phyloP scores from a whole-genome alignment of 495 filamentous ascomycete species.

The Entonaema liquescens region DNA sequence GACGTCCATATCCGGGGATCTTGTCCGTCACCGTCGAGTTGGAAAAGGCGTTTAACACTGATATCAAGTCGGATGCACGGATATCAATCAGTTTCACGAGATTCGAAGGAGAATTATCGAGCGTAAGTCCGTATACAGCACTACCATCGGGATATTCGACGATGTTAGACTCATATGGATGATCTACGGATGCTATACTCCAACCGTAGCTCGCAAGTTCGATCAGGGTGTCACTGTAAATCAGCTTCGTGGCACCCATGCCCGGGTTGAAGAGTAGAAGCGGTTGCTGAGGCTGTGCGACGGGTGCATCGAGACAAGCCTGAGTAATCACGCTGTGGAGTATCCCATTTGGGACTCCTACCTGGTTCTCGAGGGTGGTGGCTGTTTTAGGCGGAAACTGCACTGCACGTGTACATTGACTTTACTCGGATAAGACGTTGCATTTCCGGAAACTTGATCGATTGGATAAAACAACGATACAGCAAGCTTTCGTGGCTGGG shows the following conservation, averaged over 20 bases:
- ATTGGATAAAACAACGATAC: constrained; percentile 1
- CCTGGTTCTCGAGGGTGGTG: no score
- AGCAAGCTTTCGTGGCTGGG: constrained; percentile 46
- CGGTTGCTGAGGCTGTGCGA: constrained; percentile 7
- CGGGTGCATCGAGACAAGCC: constrained; percentile 1
- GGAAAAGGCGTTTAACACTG: background rate
- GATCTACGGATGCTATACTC: no score
- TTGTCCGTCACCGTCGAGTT: background rate
- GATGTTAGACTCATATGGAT: background rate
- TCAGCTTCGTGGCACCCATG: constrained; percentile 42
- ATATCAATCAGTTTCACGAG: background rate
- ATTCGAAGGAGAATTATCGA: background rate
- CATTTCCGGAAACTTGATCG: no score
- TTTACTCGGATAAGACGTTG: no score
- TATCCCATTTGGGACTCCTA: no score
- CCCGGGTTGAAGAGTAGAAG: constrained; percentile 55
- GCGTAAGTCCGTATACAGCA: background rate
- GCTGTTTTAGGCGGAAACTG: no score
- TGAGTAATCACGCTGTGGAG: no score
- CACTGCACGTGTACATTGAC: no score
- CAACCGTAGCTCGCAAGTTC: no score
- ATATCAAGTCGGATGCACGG: background rate
- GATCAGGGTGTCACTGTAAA: constrained; percentile 42
- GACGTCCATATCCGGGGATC: background rate
- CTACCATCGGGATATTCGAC: background rate